A percentile compares a stretch with the other conserved stretches of the same genome.
phyloP scores from a whole-genome alignment of 768 basidiomycete genomes.

The Boletus sp. region DNA sequence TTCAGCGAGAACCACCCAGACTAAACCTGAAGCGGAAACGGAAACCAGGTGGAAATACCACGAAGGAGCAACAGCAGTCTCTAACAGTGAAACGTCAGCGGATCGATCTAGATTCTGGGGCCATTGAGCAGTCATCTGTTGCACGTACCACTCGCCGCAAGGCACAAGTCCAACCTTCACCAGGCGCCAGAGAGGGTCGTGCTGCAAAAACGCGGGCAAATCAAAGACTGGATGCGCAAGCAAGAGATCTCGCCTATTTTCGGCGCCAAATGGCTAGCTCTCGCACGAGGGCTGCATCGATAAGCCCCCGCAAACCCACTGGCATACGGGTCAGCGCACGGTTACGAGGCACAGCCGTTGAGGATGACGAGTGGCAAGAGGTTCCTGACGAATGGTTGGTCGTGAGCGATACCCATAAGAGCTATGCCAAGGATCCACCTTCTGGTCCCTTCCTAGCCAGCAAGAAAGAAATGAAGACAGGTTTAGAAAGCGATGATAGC shows the following conservation, averaged over 20 bases:
- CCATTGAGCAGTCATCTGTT: conserved; percentile 3
- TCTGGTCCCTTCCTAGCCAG: conserved; percentile 4
- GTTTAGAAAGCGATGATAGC: conserved; percentile 59
- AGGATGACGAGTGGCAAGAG: conserved; percentile 73
- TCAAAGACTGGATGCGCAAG: conserved; percentile 62
- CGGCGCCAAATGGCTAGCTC: conserved; percentile 42
- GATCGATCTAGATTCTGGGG: conserved; percentile 1
- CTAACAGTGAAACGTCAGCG: conserved; percentile 27
- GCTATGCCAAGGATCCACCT: conserved; percentile 10
- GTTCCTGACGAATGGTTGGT: conserved; percentile 72
- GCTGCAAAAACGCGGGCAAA: conserved; percentile 74
- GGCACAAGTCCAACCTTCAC: conserved; percentile 12
- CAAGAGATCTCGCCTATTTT: conserved; percentile 62
- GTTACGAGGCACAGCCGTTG: conserved; percentile 48
- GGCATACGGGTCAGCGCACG: conserved; percentile 69
- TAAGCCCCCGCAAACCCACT: conserved; percentile 31
- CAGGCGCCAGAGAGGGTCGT: conserved; percentile 47
- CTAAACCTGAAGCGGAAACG: conserved; percentile 42
- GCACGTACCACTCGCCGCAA: conserved; percentile 14
- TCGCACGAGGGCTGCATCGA: conserved; percentile 8
- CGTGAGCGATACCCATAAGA: conserved; percentile 17
- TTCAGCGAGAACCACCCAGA: conserved; percentile 67
- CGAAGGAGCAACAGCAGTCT: conserved; percentile 20
- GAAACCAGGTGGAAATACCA: conserved; percentile 27
- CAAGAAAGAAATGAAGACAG: conserved; percentile 39